phyloP scores from a whole-genome alignment of 2,329 filamentous ascomycete species.

The Alternaria sp. region DNA sequence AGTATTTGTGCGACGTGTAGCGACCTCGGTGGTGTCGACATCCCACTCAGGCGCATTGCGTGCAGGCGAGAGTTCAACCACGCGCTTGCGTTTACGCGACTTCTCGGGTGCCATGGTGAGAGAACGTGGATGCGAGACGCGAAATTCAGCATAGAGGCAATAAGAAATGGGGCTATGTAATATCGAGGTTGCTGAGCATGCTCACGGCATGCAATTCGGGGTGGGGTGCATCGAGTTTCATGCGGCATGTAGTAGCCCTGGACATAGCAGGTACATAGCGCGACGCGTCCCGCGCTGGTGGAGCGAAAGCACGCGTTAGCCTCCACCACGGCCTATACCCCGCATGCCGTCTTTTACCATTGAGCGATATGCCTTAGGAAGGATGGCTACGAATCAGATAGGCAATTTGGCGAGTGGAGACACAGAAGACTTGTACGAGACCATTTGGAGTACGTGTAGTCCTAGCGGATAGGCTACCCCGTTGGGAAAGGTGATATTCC shows the following conservation, averaged over 20 bases:
- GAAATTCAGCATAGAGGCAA: background rate
- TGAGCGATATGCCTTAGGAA: background rate
- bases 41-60: background rate
- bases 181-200: too few species aligned
- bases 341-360: background rate
- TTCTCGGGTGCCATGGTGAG: background rate
- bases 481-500: slow-evolving; percentile 6
- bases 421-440: background rate
- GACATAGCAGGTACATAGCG: background rate
- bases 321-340: background rate
- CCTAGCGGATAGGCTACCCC: slow-evolving; percentile 9
- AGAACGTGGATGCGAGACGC: background rate
- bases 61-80: background rate
- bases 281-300: background rate
- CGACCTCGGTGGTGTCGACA: slow-evolving; percentile 5
- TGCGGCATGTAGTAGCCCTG: background rate
- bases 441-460: background rate
- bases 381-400: too few species aligned
- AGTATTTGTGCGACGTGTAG: background rate
- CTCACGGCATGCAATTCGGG: background rate
- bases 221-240: background rate
- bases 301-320: slow-evolving; percentile 13
- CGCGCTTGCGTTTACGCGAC: slow-evolving; percentile 13
- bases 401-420: background rate
- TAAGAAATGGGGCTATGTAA: background rate